Evolutionary conservation across 2,329 filamentous ascomycete genomes (phyloP), one percentile per base, ranked within the genome.

Genomic region (Trichoderma pleuroti): DNA sequence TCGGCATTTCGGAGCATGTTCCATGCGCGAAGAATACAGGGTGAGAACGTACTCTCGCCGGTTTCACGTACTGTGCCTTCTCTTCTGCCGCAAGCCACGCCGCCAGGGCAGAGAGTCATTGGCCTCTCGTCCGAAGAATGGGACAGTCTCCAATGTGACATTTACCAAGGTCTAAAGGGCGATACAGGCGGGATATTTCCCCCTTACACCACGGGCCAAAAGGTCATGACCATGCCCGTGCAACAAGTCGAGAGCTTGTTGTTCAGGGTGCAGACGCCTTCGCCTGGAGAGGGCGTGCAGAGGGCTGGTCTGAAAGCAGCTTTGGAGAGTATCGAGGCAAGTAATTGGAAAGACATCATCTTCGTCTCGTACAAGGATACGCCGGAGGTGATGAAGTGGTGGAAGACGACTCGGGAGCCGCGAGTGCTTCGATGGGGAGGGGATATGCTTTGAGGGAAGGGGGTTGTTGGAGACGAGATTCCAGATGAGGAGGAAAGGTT

Each of bases 271-370:
- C 32, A 60, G 9, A 32, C 14, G 2, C 14, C 21, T 14, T 60
- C 52, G 2, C 70, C 72, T 30, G 49, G 73, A 52, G 71, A 75
- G 9, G 65, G 62, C 14, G 73, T 73, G 36, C 68, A 72, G 21
- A 60, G 32, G 63, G 39, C 16, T 5, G 71, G 75, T 16, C 67
- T 75, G 28, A 32, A 71, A 21, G 70, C 56, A 32, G 66, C 73
- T 24, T 59, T 79, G 68, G 12, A 49, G 5, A 21, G 28, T 26
- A 52, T 76, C 9, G 74, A 74, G 60, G 57, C 62, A 14, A 56
- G 73, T 18, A 71, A 72, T 16, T 78, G 76, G 75, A 42, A 68
- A 11, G 77, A 79, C 32, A 46, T 77, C 12, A 64, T 79, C 12
- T 77, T 77, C 74, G 68, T 79, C 3, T 66, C 69, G 26, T 59